phyloP scores from a whole-genome alignment of 495 filamentous ascomycete genomes.

The Diplogelasinospora grovesii region DNA sequence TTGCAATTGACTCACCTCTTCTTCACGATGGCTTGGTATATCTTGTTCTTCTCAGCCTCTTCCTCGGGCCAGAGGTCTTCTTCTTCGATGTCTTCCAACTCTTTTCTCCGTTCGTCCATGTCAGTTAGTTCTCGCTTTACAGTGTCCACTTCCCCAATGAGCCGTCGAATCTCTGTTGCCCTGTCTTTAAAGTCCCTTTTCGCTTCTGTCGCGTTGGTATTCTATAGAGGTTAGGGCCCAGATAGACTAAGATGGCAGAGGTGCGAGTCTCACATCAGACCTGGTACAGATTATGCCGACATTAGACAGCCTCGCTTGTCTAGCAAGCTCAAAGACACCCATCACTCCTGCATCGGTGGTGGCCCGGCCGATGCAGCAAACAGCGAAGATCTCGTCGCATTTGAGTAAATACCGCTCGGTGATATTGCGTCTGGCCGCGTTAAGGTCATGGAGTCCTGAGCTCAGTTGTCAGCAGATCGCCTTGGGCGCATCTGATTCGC shows the following conservation, averaged over 20 bases:
- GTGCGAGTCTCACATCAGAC: conserved; percentile 24
- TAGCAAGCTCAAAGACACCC: conserved; percentile 28
- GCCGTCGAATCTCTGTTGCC: conserved; percentile 8
- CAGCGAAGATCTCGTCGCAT: conserved; percentile 35
- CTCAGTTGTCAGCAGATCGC: too few species aligned
- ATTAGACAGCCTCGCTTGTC: conserved; percentile 25
- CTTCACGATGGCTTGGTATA: not conserved
- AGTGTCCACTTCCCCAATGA: not conserved
- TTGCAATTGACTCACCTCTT: not conserved
- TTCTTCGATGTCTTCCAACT: not conserved
- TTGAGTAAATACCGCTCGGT: conserved; percentile 31
- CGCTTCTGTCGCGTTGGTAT: conserved; percentile 23
- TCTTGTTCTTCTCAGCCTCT: not conserved
- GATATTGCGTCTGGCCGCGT: conserved; percentile 29
- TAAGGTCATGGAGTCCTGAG: conserved; percentile 32
- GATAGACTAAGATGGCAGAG: too few species aligned
- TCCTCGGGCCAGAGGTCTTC: not conserved
- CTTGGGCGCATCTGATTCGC: too few species aligned
- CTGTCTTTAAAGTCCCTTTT: conserved; percentile 16
- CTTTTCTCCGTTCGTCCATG: not conserved
- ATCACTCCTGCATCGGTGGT: conserved; percentile 25
- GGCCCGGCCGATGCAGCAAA: conserved; percentile 26
- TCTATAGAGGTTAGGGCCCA: conserved; percentile 7
- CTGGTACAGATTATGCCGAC: conserved; percentile 34
- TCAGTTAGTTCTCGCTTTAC: not conserved